Evolutionary conservation across 2,329 filamentous ascomycete genomes (phyloP).

Genomic region (Hortaea werneckii): DNA sequence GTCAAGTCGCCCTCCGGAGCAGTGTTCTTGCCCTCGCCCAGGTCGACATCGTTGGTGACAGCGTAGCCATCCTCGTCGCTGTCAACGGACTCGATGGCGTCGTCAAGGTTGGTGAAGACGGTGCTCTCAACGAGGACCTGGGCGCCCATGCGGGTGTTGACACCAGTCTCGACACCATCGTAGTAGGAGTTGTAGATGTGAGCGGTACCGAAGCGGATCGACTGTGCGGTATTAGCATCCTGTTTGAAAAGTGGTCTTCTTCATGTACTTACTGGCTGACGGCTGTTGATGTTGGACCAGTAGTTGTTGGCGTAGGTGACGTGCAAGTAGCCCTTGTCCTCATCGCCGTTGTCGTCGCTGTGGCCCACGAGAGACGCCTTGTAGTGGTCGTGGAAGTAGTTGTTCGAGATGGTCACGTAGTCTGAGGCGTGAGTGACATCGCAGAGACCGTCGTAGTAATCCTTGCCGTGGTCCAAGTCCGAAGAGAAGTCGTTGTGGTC

Average conservation of each 20-base stretch:
- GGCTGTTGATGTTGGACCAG: constrained; percentile 55
- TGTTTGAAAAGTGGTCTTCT: no score
- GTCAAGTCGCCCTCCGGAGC: constrained; percentile 26
- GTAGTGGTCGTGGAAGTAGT: constrained; percentile 49
- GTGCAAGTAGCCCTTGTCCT: constrained; percentile 31
- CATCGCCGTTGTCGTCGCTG: constrained; percentile 45
- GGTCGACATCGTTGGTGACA: constrained; percentile 29
- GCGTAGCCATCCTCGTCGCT: constrained; percentile 24
- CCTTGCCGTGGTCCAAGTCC: constrained; percentile 51
- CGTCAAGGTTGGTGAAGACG: constrained; percentile 25
- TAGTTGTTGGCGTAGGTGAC: constrained; percentile 60
- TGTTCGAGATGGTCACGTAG: constrained; percentile 45
- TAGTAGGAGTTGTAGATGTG: constrained; percentile 50
- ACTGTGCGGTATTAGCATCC: no score
- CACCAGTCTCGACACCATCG: constrained; percentile 28
- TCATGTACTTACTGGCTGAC: constrained; percentile 34
- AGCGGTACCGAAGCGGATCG: constrained; percentile 18
- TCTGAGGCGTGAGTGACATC: constrained; percentile 56
- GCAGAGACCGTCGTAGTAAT: constrained; percentile 59
- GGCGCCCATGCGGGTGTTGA: constrained; percentile 34
- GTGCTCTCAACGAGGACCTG: constrained; percentile 35
- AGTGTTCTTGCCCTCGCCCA: constrained; percentile 25
- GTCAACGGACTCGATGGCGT: constrained; percentile 23
- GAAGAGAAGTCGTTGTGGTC: constrained; percentile 58
- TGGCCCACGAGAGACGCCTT: constrained; percentile 53